A percentile compares a stretch with the other conserved stretches of the same genome.
Evolutionary conservation across 2,329 filamentous ascomycete genomes (phyloP).

Genomic region (Monilinia polystroma): DNA sequence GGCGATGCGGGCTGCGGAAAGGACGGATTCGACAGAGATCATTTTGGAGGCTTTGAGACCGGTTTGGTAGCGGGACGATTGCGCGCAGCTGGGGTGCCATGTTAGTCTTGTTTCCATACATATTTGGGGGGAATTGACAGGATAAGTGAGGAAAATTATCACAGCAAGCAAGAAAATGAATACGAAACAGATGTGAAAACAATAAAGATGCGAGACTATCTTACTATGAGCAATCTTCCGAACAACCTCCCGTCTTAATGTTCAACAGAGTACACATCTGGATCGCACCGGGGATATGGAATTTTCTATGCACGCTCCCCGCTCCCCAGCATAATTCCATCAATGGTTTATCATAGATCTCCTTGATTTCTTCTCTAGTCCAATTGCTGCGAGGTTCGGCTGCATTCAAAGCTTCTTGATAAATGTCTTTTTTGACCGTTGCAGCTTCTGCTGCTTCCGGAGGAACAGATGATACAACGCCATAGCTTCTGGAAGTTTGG

Average conservation of each 20-base stretch:
- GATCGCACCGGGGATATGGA: conserved; percentile 79
- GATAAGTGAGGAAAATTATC: rapidly evolving
- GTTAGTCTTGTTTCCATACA: background rate
- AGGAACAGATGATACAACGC: conserved; percentile 19
- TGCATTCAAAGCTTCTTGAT: conserved; percentile 55
- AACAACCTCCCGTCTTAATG: conserved; percentile 92
- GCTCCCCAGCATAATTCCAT: conserved; percentile 76
- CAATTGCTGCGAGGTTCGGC: conserved; percentile 67
- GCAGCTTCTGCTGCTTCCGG: background rate
- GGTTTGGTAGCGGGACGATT: conserved; percentile 76
- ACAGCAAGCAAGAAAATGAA: rapidly evolving
- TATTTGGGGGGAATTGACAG: background rate
- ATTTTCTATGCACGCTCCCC: conserved; percentile 74
- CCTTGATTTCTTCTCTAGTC: conserved; percentile 77
- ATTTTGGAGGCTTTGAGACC: conserved; percentile 79
- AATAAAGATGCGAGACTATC: background rate
- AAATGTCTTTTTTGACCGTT: conserved; percentile 12
- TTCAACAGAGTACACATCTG: conserved; percentile 96
- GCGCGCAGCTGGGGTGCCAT: conserved; percentile 57
- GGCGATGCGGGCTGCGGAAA: conserved; percentile 73
- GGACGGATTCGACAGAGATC: conserved; percentile 75
- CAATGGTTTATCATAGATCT: conserved; percentile 78
- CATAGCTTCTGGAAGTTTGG: conserved; percentile 1
- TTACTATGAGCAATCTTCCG: conserved; percentile 81
- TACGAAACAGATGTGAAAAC: background rate